These are phyloP conservation scores for Neurospora africana DNA, from an alignment of 495 filamentous ascomycete genomes.

Conservation along the genomic window DNA sequence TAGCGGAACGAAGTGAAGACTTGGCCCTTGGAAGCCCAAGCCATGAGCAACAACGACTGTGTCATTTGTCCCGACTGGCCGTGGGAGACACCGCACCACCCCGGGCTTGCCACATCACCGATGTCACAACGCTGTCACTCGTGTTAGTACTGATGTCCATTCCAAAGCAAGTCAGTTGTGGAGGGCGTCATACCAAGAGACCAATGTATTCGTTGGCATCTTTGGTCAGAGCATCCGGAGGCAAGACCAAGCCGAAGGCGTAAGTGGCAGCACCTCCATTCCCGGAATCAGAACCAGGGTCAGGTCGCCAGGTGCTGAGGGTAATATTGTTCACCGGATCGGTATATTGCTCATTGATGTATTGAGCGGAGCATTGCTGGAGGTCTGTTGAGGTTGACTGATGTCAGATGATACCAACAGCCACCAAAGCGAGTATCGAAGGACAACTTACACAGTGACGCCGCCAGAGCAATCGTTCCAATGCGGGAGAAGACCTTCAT, in stretches of 20 bases:
- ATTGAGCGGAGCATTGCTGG: constrained; percentile 17
- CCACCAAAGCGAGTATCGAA: neutral
- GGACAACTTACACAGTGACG: constrained; percentile 18
- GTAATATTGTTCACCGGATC: constrained; percentile 32
- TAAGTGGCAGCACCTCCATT: constrained; percentile 18
- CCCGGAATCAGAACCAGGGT: constrained; percentile 10
- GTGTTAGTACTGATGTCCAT: neutral
- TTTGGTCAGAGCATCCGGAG: constrained; percentile 36
- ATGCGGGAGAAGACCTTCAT: constrained; percentile 23
- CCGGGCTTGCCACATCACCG: constrained; percentile 17
- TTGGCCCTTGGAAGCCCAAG: constrained; percentile 39
- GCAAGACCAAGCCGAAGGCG: constrained; percentile 48
- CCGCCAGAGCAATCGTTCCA: constrained; percentile 19
- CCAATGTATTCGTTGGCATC: constrained; percentile 51
- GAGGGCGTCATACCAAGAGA: constrained; percentile 30
- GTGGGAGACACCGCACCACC: constrained; percentile 49
- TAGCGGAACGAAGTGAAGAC: constrained; percentile 48
- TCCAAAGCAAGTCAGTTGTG: neutral
- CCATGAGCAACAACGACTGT: constrained; percentile 45
- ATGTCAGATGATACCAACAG: constrained; percentile 4
- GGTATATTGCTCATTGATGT: constrained; percentile 20
- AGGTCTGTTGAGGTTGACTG: constrained; percentile 4
- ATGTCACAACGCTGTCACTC: constrained; percentile 18
- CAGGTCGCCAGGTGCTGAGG: constrained; percentile 30
- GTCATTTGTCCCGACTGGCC: constrained; percentile 45